These are phyloP conservation scores for Linnemannia schmuckeri DNA, from an alignment of 192 early-diverging fungal species.

Conservation along the genomic window DNA sequence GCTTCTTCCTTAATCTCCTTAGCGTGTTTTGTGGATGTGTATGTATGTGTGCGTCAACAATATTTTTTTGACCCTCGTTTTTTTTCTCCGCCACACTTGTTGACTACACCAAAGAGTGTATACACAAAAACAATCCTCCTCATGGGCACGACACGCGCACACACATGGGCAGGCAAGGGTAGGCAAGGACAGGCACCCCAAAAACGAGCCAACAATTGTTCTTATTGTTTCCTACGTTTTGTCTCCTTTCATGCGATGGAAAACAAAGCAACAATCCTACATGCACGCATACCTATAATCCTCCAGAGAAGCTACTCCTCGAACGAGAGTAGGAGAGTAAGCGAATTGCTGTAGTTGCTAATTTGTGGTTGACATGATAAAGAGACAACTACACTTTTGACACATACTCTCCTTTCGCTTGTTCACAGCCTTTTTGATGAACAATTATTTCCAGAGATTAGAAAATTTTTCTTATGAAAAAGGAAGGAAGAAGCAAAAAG, in stretches of 20 bases:
- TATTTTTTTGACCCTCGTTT: neutral
- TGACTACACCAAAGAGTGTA: neutral
- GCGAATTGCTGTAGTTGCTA: neutral
- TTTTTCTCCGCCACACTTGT: constrained; percentile 6
- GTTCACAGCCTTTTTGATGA: neutral
- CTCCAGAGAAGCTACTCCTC: neutral
- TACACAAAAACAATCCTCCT: neutral
- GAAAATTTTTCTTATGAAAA: neutral
- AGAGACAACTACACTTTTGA: neutral
- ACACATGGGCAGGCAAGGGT: neutral
- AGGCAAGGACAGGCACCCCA: neutral
- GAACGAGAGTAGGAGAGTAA: neutral
- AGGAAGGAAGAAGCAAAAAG: neutral
- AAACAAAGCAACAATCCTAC: neutral
- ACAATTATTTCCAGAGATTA: neutral
- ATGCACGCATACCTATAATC: neutral
- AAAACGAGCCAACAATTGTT: no score
- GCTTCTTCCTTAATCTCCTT: neutral
- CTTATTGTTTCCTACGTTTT: no score
- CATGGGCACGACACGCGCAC: constrained; percentile 1
- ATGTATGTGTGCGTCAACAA: neutral
- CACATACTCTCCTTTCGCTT: neutral
- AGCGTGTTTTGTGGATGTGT: no score
- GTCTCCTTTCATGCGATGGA: no score
- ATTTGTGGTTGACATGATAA: neutral